phyloP scores from a whole-genome alignment of 768 basidiomycete species.

The Lactarius trivialis region DNA sequence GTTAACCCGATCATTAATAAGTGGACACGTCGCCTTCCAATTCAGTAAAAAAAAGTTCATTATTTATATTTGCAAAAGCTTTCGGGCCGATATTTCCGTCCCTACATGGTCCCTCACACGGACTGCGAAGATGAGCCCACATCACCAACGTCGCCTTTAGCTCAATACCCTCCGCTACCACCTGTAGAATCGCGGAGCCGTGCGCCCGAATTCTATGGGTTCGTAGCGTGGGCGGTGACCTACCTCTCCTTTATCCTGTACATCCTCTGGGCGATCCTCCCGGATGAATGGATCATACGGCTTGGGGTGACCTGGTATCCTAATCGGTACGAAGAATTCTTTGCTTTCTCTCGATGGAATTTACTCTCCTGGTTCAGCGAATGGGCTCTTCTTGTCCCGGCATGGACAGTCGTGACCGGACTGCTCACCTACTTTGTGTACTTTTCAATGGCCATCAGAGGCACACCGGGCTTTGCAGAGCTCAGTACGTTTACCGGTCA shows the following conservation, averaged over 20 bases:
- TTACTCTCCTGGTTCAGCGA: slow-evolving; percentile 49
- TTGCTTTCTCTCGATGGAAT: not conserved
- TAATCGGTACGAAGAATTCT: slow-evolving; percentile 46
- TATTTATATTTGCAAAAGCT: too few species aligned
- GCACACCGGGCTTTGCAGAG: slow-evolving; percentile 65
- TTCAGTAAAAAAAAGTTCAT: too few species aligned
- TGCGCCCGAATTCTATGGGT: slow-evolving; percentile 85
- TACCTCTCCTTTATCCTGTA: slow-evolving; percentile 63
- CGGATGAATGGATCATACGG: slow-evolving; percentile 59
- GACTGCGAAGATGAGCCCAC: slow-evolving; percentile 6
- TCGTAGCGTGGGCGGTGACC: slow-evolving; percentile 78
- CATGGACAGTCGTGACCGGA: slow-evolving; percentile 64
- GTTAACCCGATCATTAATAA: not conserved
- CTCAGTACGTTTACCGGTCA: slow-evolving; percentile 62
- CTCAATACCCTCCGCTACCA: slow-evolving; percentile 39
- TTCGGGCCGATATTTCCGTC: not conserved
- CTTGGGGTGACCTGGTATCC: slow-evolving; percentile 82
- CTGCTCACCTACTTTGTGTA: slow-evolving; percentile 75
- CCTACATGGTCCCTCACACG: not conserved
- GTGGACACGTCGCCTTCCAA: too few species aligned
- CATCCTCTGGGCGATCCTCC: slow-evolving; percentile 74
- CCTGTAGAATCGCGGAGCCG: slow-evolving; percentile 50
- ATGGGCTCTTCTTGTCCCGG: slow-evolving; percentile 78
- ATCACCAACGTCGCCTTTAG: slow-evolving; percentile 39
- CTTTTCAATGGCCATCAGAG: slow-evolving; percentile 63